Evolutionary conservation across 176 grass and related monocot genomes (phyloP), one percentile per base, ranked within the genome.

Genomic region (Tillandsia fasciculata): DNA sequence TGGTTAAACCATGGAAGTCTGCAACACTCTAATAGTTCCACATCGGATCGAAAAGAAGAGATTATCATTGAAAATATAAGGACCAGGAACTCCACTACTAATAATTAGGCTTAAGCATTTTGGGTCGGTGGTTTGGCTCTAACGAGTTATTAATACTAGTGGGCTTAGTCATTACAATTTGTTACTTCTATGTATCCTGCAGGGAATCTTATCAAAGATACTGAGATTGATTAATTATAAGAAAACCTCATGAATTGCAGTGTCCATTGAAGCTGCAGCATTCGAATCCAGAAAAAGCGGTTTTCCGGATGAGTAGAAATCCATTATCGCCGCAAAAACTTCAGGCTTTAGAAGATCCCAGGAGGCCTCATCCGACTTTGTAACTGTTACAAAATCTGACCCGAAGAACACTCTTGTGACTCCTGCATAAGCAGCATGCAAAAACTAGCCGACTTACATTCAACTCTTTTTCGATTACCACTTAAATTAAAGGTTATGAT

Each of bases 341-440:
- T 90, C 87, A 77, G 90, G 90, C 8, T 93, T 99, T 63, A 99
- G 79, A 77, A 79, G 88, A 70, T 99, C 94, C 94, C 94, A 99
- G 57, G 94, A 90, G 68, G 82, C 67, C 77, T 99, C 87, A 24
- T 99, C 89, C 63, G 89, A 90, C 71, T 99, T 99, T 61, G 89
- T 99, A 52, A 99, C 87, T 69, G 94, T 99, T 47, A 99, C 74
- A 83, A 99, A 99, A 82, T 99, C 94, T 42, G 89, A 87, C 72
- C 86, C 89, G 48, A 87, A 99, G 75, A 93, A 99, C 50, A 99
- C 87, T 64, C 94, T 99, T 47, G 84, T 90, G 58, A 99, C 83
- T 52, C 94, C 94, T 99, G 82, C 74, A 76, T 29, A 67, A 26
- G 70, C 70, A 85, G 29, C 11, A 53, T 49, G 1, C 26, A 11